These are phyloP conservation scores for Zygosaccharomyces rouxii DNA, from an alignment of 805 yeast genomes.

Conservation along the genomic window DNA sequence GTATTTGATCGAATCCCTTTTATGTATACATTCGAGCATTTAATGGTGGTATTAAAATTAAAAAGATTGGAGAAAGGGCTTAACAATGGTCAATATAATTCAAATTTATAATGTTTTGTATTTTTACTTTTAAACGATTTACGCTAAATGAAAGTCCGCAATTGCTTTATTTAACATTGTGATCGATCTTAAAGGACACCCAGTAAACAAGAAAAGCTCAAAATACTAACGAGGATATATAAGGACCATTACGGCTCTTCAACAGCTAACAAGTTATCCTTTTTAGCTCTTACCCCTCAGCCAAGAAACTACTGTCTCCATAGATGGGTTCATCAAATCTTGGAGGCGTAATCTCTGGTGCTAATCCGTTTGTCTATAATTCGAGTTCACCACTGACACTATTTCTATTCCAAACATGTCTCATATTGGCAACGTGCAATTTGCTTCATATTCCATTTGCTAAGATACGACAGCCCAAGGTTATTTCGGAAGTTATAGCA, in stretches of 20 bases:
- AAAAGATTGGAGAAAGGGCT: too few species aligned
- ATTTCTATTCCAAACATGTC: slow-evolving; percentile 63
- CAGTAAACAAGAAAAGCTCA: background rate
- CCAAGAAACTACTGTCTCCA: background rate
- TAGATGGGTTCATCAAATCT: slow-evolving; percentile 30
- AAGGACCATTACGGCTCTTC: too few species aligned
- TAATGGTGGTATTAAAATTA: too few species aligned
- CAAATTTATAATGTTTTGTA: background rate
- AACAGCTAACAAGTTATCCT: background rate
- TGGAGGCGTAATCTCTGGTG: slow-evolving; percentile 70
- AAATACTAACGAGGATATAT: too few species aligned
- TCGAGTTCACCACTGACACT: slow-evolving; percentile 59
- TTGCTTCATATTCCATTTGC: slow-evolving; percentile 57
- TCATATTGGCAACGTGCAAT: slow-evolving; percentile 58
- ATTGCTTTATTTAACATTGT: background rate
- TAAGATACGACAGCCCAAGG: slow-evolving; percentile 67
- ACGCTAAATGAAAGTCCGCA: background rate
- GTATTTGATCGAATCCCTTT: background rate
- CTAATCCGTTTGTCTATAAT: slow-evolving; percentile 60
- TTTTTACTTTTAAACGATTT: background rate
- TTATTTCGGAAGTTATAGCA: slow-evolving; percentile 74
- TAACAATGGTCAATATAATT: background rate
- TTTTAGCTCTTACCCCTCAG: too few species aligned
- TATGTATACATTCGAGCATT: background rate
- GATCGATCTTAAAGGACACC: background rate